Evolutionary conservation across 768 basidiomycete species (phyloP).

Genomic region (Lactarius psammicola): DNA sequence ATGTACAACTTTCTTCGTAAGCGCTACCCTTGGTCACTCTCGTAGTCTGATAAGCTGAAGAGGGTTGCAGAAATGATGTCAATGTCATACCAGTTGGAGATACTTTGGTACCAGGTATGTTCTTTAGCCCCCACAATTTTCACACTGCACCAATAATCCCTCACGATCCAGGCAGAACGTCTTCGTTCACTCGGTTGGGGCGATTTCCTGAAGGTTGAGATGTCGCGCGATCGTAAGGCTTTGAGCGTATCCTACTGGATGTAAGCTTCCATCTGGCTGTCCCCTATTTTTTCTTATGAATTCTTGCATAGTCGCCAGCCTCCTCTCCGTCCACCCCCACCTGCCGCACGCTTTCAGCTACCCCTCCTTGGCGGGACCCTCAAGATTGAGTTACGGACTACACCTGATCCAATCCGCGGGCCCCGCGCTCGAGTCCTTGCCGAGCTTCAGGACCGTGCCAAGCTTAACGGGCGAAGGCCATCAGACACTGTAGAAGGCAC

Average conservation of each 20-base stretch:
- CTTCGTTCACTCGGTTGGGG: slow-evolving; percentile 88
- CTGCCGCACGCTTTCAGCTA: slow-evolving; percentile 42
- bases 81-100: slow-evolving; percentile 88
- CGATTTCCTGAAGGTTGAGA: slow-evolving; percentile 67
- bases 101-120: slow-evolving; percentile 73
- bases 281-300: slow-evolving; percentile 18
- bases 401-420: slow-evolving; percentile 51
- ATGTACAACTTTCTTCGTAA: slow-evolving; percentile 87
- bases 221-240: slow-evolving; percentile 64
- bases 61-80: slow-evolving; percentile 75
- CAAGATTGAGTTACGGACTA: slow-evolving; percentile 66
- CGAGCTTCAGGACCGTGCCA: slow-evolving; percentile 61
- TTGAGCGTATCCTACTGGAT: slow-evolving; percentile 86
- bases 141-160: not conserved
- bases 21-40: slow-evolving; percentile 33
- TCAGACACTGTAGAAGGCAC: slow-evolving; percentile 77
- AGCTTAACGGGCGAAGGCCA: slow-evolving; percentile 49
- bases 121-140: not conserved
- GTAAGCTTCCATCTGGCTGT: slow-evolving; percentile 41
- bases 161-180: slow-evolving; percentile 53
- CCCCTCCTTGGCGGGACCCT: slow-evolving; percentile 70
- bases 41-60: slow-evolving; percentile 20
- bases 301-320: slow-evolving; percentile 40
- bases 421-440: slow-evolving; percentile 55
- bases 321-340: slow-evolving; percentile 34